Conservation (phyloP, 495 filamentous ascomycete species). For the Lasiosphaeris hirsuta region DNA sequence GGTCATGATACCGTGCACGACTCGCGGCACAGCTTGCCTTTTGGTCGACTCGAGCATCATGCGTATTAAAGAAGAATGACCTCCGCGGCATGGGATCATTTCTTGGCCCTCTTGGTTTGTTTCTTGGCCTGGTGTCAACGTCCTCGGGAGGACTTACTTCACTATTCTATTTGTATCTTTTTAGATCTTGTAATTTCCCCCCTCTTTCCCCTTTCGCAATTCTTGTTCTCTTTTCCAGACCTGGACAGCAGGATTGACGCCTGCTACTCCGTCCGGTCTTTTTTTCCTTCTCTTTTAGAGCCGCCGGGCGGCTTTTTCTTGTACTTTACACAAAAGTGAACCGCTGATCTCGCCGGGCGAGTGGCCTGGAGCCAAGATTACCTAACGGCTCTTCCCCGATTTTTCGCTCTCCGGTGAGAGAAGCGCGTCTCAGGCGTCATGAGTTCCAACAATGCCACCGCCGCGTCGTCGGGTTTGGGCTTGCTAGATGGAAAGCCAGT, state of each 20-base stretch:
- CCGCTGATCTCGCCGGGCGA: constrained; percentile 10
- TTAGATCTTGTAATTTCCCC: constrained; percentile 14
- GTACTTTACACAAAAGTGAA: constrained; percentile 1
- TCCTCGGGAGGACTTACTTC: constrained; percentile 34
- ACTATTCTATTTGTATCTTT: constrained; percentile 19
- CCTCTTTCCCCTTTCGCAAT: constrained; percentile 6
- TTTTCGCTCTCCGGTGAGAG: too few species aligned
- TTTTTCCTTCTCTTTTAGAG: constrained; percentile 17
- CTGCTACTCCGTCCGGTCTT: background rate
- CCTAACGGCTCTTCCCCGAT: background rate
- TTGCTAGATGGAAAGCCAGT: constrained; percentile 37
- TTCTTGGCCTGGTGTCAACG: constrained; percentile 10
- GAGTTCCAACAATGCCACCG: constrained; percentile 12
- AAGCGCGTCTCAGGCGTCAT: background rate
- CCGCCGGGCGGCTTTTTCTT: constrained; percentile 29
- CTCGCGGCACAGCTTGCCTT: constrained; percentile 17
- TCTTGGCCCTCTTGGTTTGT: constrained; percentile 6
- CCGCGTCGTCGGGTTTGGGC: constrained; percentile 12
- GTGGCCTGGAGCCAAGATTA: constrained; percentile 8
- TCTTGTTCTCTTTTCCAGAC: constrained; percentile 9
- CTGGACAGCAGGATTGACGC: background rate
- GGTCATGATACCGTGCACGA: constrained; percentile 16
- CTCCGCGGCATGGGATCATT: constrained; percentile 1
- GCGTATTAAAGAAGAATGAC: constrained; percentile 18
- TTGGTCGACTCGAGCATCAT: background rate